Evolutionary conservation across 495 filamentous ascomycete species (phyloP).

Genomic region (Penicillium odoratum): DNA sequence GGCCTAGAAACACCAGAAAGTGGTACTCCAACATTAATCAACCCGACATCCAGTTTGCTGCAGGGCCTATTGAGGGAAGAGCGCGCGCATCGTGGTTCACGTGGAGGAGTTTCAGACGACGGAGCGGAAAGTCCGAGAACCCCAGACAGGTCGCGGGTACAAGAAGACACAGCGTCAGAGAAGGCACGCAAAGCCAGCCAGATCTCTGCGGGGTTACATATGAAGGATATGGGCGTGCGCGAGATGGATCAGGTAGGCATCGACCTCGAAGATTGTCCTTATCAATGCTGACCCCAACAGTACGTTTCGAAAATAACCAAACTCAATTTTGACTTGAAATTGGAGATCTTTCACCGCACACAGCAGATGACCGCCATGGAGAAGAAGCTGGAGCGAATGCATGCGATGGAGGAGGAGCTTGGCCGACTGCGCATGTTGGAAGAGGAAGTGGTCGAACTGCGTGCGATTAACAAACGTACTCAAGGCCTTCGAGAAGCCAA

Average conservation of each 20-base stretch:
- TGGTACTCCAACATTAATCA: constrained; percentile 35
- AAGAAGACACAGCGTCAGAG: constrained; percentile 39
- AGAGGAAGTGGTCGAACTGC: constrained; percentile 60
- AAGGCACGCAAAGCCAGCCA: constrained; percentile 35
- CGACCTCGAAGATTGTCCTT: not conserved
- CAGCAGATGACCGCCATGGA: constrained; percentile 66
- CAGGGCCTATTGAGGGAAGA: constrained; percentile 52
- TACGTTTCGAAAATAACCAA: constrained; percentile 69
- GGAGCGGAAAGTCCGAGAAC: constrained; percentile 27
- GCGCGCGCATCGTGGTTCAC: constrained; percentile 39
- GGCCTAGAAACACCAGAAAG: constrained; percentile 31
- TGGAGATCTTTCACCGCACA: constrained; percentile 73
- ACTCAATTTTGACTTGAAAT: constrained; percentile 87
- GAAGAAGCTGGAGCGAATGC: constrained; percentile 65
- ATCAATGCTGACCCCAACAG: constrained; percentile 22
- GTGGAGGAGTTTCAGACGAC: constrained; percentile 28
- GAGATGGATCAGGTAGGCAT: constrained; percentile 50
- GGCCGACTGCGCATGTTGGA: constrained; percentile 65
- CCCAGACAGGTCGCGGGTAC: constrained; percentile 32
- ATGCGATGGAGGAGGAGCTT: constrained; percentile 66
- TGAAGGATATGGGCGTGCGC: constrained; percentile 51
- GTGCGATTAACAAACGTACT: constrained; percentile 54
- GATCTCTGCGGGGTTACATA: constrained; percentile 26
- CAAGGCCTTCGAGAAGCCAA: constrained; percentile 54
- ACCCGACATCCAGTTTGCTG: constrained; percentile 46